Conservation (phyloP, 108 stramenopile species). For the Nitzschia palea region DNA sequence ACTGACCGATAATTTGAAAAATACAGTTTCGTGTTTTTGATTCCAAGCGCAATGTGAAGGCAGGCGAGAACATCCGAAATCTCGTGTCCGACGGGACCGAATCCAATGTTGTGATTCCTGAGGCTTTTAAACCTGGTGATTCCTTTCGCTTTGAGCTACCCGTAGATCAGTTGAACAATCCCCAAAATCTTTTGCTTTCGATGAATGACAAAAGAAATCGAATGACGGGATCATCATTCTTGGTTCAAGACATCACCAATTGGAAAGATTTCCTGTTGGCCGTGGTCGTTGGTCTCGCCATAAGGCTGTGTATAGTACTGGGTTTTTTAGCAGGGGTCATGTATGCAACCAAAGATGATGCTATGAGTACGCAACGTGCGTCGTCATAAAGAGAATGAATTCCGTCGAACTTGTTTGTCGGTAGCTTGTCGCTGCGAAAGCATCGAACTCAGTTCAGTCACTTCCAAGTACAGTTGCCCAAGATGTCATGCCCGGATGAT, state of each 20-base stretch:
- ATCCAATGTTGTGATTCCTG: conserved; percentile 56
- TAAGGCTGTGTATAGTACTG: conserved; percentile 55
- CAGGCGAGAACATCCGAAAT: conserved; percentile 45
- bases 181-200: conserved; percentile 1
- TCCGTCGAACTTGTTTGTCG: too few species aligned
- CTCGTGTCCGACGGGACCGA: conserved; percentile 60
- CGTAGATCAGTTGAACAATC: conserved; percentile 34
- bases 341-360: conserved; percentile 33
- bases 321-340: conserved; percentile 72
- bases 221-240: conserved; percentile 15
- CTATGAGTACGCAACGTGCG: too few species aligned
- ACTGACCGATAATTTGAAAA: too few species aligned
- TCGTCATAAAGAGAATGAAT: too few species aligned
- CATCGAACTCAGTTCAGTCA: too few species aligned
- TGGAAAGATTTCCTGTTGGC: conserved; percentile 51
- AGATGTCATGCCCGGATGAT: too few species aligned
- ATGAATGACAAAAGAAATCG: background rate
- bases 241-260: conserved; percentile 53
- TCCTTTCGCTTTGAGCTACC: conserved; percentile 65
- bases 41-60: conserved; percentile 15
- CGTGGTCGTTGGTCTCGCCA: conserved; percentile 54
- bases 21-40: conserved; percentile 36
- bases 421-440: too few species aligned
- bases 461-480: too few species aligned
- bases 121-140: conserved; percentile 48